These are phyloP conservation scores for Apiospora rasikravindrae DNA, from an alignment of 2,329 filamentous ascomycete species.

Conservation along the genomic window DNA sequence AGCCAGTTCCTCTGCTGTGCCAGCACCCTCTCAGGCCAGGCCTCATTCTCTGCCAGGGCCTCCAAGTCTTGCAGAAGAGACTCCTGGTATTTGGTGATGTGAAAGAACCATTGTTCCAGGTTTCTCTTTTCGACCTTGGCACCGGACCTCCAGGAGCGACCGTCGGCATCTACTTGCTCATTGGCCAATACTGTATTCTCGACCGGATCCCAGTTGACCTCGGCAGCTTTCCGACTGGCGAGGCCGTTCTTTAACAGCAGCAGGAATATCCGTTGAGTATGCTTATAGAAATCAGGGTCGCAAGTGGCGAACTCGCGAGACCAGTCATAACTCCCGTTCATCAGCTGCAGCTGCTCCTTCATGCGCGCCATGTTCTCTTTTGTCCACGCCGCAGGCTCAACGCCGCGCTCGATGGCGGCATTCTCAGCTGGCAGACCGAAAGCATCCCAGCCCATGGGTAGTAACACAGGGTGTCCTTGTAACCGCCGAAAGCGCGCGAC, in stretches of 20 bases:
- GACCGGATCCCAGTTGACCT: constrained; percentile 90
- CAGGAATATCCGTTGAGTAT: constrained; percentile 86
- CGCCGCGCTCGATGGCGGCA: constrained; percentile 81
- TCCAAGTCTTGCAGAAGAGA: constrained; percentile 74
- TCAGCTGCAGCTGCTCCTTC: constrained; percentile 78
- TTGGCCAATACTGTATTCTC: constrained; percentile 91
- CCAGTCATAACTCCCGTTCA: constrained; percentile 88
- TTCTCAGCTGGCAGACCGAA: constrained; percentile 93
- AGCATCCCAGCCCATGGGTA: constrained; percentile 96
- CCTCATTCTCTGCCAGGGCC: constrained; percentile 62
- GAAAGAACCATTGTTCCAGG: constrained; percentile 89
- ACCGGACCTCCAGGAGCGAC: constrained; percentile 85
- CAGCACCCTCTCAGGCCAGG: constrained; percentile 84
- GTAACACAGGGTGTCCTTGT: constrained; percentile 74
- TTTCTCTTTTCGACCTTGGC: constrained; percentile 80
- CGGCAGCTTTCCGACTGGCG: constrained; percentile 81
- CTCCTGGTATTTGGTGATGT: constrained; percentile 80
- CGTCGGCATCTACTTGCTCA: constrained; percentile 88
- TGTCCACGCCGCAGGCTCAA: constrained; percentile 82
- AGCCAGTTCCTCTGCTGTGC: constrained; percentile 90
- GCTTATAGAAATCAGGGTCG: constrained; percentile 84
- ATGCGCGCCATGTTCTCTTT: constrained; percentile 79
- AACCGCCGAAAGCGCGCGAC: constrained; percentile 77
- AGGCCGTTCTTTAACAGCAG: constrained; percentile 75
- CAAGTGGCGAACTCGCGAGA: constrained; percentile 81